phyloP scores from a whole-genome alignment of 2,329 filamentous ascomycete species.

The Ophiocordyceps polyrhachis-furcata region DNA sequence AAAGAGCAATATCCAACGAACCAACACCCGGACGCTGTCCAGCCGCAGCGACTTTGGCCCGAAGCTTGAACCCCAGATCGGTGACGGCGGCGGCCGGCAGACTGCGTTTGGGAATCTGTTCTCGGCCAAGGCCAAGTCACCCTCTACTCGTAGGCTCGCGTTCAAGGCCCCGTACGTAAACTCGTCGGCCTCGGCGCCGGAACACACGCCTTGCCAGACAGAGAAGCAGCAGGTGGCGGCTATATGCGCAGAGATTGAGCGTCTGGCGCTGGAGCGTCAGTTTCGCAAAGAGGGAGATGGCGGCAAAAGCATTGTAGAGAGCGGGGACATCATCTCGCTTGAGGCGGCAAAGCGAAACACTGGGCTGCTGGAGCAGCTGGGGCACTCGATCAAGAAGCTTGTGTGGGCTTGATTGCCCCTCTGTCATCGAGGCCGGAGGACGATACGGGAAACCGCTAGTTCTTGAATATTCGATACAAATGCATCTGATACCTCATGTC shows the following conservation, averaged over 20 bases:
- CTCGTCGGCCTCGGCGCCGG: conserved; percentile 35
- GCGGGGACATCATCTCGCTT: conserved; percentile 60
- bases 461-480: conserved; percentile 37
- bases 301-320: conserved; percentile 29
- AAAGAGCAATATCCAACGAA: conserved; percentile 51
- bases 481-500: conserved; percentile 94
- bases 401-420: conserved; percentile 47
- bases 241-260: conserved; percentile 61
- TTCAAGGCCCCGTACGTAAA: conserved; percentile 36
- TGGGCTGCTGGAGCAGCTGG: conserved; percentile 67
- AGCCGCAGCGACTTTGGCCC: conserved; percentile 20
- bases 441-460: background rate
- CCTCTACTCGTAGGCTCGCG: conserved; percentile 24
- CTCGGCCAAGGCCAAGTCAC: conserved; percentile 15
- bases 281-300: conserved; percentile 22
- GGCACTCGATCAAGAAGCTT: conserved; percentile 81
- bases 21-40: conserved; percentile 71
- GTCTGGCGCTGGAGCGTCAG: conserved; percentile 36
- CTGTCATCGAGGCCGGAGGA: background rate
- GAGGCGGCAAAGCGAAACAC: conserved; percentile 76
- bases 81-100: conserved; percentile 9
- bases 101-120: conserved; percentile 23
- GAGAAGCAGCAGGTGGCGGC: conserved; percentile 38
- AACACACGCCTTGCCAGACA: conserved; percentile 24
- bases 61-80: conserved; percentile 7